Conservation (phyloP, 306 rosid genomes). For the Quercus robur region DNA sequence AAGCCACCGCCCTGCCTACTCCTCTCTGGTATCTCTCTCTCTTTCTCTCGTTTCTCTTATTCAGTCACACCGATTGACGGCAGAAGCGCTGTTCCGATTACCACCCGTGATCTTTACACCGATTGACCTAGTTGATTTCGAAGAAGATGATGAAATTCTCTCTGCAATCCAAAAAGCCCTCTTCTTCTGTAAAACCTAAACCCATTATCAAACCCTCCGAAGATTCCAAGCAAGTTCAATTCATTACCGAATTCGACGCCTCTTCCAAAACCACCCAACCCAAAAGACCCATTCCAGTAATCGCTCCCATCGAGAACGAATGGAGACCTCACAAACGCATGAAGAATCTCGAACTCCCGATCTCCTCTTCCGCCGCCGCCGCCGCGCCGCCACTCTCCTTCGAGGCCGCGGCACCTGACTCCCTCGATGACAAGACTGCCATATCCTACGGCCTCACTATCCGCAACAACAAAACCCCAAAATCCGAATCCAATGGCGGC, state of each 20-base stretch:
- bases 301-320: slow-evolving; percentile 31
- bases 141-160: too few relatives aligned
- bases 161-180: too few relatives aligned
- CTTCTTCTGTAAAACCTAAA: too few relatives aligned
- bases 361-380: slow-evolving; percentile 23
- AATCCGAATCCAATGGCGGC: background rate
- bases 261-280: background rate
- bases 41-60: too few relatives aligned
- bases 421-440: slow-evolving; percentile 23
- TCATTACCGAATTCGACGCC: slow-evolving; percentile 38
- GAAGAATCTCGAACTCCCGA: slow-evolving; percentile 39
- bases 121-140: too few relatives aligned
- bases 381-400: slow-evolving; percentile 26
- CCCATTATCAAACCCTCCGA: too few relatives aligned
- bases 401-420: slow-evolving; percentile 32
- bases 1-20: too few relatives aligned
- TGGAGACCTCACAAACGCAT: slow-evolving; percentile 33
- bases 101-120: too few relatives aligned
- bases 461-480: slow-evolving; percentile 5
- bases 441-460: slow-evolving; percentile 60
- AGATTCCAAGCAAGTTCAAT: background rate
- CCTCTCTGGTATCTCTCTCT: too few relatives aligned
- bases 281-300: slow-evolving; percentile 1
- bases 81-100: too few relatives aligned
- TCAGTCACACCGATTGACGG: too few relatives aligned